A percentile compares a stretch with the other conserved stretches of the same genome.
Conservation (phyloP, 768 basidiomycete species). For the Cyclocybe aegerita region DNA sequence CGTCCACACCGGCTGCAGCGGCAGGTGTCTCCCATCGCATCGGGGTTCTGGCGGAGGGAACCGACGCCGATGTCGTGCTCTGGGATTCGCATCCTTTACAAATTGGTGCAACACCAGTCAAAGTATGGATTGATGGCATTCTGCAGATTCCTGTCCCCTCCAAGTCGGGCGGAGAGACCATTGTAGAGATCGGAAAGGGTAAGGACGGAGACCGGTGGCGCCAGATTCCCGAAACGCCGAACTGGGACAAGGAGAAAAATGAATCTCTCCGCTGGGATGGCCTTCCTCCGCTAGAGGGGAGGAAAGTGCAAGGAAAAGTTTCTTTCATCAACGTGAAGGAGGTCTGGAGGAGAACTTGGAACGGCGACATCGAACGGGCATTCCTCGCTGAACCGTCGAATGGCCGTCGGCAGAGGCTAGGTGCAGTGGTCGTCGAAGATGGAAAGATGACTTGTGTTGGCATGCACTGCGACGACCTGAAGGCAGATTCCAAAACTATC, state of each 20-base stretch:
- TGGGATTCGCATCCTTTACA: constrained; percentile 78
- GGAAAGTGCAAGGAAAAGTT: constrained; percentile 30
- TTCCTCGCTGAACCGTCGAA: constrained; percentile 21
- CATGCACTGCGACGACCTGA: constrained; percentile 25
- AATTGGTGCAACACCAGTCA: constrained; percentile 70
- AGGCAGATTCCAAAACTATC: constrained; percentile 31
- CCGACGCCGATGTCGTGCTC: constrained; percentile 69
- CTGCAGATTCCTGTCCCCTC: constrained; percentile 58
- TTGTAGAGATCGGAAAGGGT: constrained; percentile 43
- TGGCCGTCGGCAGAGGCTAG: constrained; percentile 18
- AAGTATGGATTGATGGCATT: constrained; percentile 86
- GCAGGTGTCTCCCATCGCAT: constrained; percentile 77
- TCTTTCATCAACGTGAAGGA: constrained; percentile 70
- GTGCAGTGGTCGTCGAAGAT: constrained; percentile 41
- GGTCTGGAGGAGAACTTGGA: constrained; percentile 36
- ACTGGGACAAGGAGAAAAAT: constrained; percentile 64
- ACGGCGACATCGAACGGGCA: constrained; percentile 30
- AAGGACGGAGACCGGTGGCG: constrained; percentile 44
- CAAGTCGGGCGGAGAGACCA: constrained; percentile 32
- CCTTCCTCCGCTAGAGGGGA: constrained; percentile 59
- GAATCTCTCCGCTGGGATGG: constrained; percentile 65
- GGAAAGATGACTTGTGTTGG: constrained; percentile 58
- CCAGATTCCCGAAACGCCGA: constrained; percentile 51
- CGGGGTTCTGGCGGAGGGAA: constrained; percentile 58
- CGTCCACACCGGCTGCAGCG: constrained; percentile 61